Evolutionary conservation across 192 early-diverging fungal species (phyloP).

Genomic region (Spinellus fusiger): DNA sequence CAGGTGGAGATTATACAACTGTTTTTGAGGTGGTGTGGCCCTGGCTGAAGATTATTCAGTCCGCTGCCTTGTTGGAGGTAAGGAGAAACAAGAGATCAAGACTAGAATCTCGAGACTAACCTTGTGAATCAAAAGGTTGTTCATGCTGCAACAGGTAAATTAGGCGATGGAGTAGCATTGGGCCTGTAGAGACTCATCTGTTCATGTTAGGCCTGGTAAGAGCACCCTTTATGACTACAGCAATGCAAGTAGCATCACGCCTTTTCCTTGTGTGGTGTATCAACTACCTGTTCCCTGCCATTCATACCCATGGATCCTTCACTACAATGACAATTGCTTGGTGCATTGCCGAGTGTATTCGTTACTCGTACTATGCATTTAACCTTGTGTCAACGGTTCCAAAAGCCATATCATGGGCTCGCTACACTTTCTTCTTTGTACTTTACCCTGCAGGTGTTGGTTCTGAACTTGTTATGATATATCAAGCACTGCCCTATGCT

Average conservation of each 20-base stretch:
- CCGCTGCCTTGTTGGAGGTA: conserved; percentile 79
- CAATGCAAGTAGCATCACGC: conserved; percentile 84
- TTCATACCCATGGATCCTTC: conserved; percentile 60
- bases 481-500: conserved; percentile 60
- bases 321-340: conserved; percentile 86
- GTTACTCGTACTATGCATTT: conserved; percentile 87
- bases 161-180: background rate
- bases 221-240: conserved; percentile 72
- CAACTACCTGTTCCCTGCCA: conserved; percentile 62
- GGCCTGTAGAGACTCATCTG: background rate
- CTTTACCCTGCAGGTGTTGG: conserved; percentile 89
- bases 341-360: conserved; percentile 85
- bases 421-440: conserved; percentile 93
- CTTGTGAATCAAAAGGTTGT: conserved; percentile 23
- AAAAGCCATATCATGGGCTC: conserved; percentile 53
- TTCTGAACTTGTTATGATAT: conserved; percentile 76
- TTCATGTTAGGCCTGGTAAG: conserved; percentile 66
- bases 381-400: conserved; percentile 60
- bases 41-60: conserved; percentile 69
- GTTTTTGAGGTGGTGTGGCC: conserved; percentile 63
- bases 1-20: conserved; percentile 48
- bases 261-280: conserved; percentile 82
- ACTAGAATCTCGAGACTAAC: background rate
- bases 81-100: background rate
- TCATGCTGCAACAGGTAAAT: conserved; percentile 28